phyloP scores from a whole-genome alignment of 2,329 filamentous ascomycete genomes.

The Fusarium floridanum region DNA sequence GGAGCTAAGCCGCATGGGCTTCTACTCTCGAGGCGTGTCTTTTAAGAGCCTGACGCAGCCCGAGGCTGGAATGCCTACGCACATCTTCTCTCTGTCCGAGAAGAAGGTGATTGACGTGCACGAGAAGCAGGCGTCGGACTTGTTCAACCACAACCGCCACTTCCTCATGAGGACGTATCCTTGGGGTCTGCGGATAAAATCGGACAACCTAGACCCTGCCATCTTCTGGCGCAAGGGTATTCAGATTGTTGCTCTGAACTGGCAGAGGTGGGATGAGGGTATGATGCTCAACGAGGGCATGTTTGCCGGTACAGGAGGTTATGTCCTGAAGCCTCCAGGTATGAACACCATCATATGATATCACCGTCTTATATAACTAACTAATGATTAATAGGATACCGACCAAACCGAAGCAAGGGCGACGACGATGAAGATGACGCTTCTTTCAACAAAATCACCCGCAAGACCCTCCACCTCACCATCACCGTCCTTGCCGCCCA shows the following conservation, averaged over 20 bases:
- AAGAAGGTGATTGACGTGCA: conserved; percentile 73
- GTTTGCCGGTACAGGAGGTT: conserved; percentile 87
- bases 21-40: conserved; percentile 86
- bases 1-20: conserved; percentile 78
- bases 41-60: conserved; percentile 84
- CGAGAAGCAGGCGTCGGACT: conserved; percentile 59
- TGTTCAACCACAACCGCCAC: conserved; percentile 86
- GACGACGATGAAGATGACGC: conserved; percentile 34
- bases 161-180: conserved; percentile 92
- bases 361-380: not conserved
- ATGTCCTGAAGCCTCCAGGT: conserved; percentile 86
- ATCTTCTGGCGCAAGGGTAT: conserved; percentile 90
- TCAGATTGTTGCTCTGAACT: conserved; percentile 93
- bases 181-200: conserved; percentile 82
- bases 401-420: conserved; percentile 35
- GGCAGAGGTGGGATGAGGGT: conserved; percentile 90
- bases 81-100: conserved; percentile 78
- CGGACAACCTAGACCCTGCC: conserved; percentile 87
- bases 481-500: conserved; percentile 85
- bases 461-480: conserved; percentile 74
- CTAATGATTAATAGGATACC: conserved; percentile 48
- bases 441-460: conserved; percentile 53
- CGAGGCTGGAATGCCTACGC: conserved; percentile 73
- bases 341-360: conserved; percentile 9
- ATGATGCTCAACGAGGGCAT: conserved; percentile 98